Conservation (phyloP, 192 early-diverging fungal genomes). For the Umbelopsis ramanniana region DNA sequence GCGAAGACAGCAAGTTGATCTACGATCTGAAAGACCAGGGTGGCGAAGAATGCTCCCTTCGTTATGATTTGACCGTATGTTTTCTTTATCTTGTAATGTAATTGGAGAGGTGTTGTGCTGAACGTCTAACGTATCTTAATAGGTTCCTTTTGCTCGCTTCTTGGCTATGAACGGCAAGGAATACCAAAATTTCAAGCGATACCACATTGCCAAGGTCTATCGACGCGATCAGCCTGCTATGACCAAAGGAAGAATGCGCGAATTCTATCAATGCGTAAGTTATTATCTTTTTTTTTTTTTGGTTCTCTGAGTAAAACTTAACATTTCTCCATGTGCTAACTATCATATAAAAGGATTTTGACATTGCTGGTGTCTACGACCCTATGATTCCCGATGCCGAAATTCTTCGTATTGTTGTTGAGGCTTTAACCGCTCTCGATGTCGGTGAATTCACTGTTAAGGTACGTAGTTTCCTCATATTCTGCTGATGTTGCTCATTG, state of each 20-base stretch:
- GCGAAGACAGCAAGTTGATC: constrained; percentile 98
- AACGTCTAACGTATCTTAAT: neutral
- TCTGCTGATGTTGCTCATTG: constrained; percentile 11
- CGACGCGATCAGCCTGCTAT: constrained; percentile 97
- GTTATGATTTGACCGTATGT: constrained; percentile 93
- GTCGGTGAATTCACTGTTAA: constrained; percentile 93
- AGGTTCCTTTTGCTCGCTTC: constrained; percentile 94
- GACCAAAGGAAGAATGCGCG: constrained; percentile 98
- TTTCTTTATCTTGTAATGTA: neutral
- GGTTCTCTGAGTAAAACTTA: neutral
- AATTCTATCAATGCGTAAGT: constrained; percentile 95
- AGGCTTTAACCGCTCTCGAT: constrained; percentile 80
- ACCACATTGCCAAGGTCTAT: constrained; percentile 99
- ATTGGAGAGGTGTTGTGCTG: constrained; percentile 16
- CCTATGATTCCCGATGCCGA: constrained; percentile 98
- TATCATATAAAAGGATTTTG: constrained; percentile 80
- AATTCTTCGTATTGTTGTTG: constrained; percentile 77
- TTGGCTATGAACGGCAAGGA: constrained; percentile 89
- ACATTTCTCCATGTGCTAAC: neutral
- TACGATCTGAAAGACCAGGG: constrained; percentile 98
- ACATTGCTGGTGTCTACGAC: constrained; percentile 94
- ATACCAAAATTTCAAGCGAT: constrained; percentile 90
- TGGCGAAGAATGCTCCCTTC: constrained; percentile 92
- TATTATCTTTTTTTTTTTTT: neutral
- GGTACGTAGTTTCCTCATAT: constrained; percentile 35